These are phyloP conservation scores for Cardamine resedifolia DNA, from an alignment of 345 rosid genomes.

Conservation along the genomic window DNA sequence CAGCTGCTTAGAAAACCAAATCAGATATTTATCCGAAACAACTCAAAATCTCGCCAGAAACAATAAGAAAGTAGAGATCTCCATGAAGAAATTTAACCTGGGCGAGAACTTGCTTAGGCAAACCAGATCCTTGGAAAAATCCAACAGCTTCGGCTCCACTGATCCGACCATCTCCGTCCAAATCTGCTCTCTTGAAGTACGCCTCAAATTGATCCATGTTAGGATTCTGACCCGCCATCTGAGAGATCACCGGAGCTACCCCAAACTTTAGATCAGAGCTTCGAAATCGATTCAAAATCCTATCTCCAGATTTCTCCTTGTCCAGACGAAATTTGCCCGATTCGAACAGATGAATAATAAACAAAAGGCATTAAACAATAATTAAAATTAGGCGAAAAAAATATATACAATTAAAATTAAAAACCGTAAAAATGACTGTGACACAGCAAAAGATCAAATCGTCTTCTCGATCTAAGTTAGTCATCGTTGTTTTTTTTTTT, in stretches of 20 bases:
- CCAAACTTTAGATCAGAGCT: constrained; percentile 20
- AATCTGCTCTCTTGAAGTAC: constrained; percentile 86
- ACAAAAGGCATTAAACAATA: neutral
- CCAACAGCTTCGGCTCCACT: constrained; percentile 91
- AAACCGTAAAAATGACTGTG: constrained; percentile 22
- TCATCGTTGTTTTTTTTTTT: neutral
- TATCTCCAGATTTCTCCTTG: constrained; percentile 30
- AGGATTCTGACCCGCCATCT: constrained; percentile 56
- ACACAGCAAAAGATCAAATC: constrained; percentile 17
- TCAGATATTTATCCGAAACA: constrained; percentile 31
- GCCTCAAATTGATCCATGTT: constrained; percentile 81
- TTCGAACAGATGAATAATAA: constrained; percentile 13
- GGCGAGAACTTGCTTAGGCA: constrained; percentile 85
- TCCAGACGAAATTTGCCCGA: constrained; percentile 22
- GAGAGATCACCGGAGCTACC: constrained; percentile 21
- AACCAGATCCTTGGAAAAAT: constrained; percentile 89
- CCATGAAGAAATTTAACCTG: constrained; percentile 48
- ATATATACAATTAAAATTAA: neutral
- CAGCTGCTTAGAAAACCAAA: constrained; percentile 20
- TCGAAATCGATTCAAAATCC: constrained; percentile 32
- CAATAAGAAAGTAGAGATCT: constrained; percentile 32
- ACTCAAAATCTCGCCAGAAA: neutral
- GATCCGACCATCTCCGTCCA: constrained; percentile 92
- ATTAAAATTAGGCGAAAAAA: no score
- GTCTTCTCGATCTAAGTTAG: neutral